Evolutionary conservation across 2,329 filamentous ascomycete genomes (phyloP), one percentile per base, ranked within the genome.

Genomic region (Colletotrichum musae): DNA sequence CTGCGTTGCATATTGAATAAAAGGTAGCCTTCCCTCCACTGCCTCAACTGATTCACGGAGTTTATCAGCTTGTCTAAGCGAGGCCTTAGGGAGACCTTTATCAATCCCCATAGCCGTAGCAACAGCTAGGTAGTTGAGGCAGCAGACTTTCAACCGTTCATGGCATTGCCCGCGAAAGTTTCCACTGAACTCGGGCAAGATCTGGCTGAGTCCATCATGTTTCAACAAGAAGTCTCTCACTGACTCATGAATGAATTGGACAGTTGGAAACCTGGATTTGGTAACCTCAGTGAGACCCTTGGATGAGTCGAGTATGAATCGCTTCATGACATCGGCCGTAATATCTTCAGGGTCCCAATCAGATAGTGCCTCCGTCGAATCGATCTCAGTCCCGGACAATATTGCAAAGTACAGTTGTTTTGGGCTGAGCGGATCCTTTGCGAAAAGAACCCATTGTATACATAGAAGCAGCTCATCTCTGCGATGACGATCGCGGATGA

Each of bases 191-290:
- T 36, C 32, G 32, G 32, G 3, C 32, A 1, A 36, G 32, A 36
- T 10, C 4, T 4, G 32, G 10, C 32, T 10, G 9, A 36, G 32
- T 36, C 32, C 32, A 36, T 2, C 3, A 10, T 12, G 32, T 36
- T 36, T 36, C 4, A 82, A 43, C 1, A 85, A 73, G 52, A 81
- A 85, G 9, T 85, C 82, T 7, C 77, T 72, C 0, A 85, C 82
- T 0, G 83, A 83, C 69, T 84, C 81, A 54, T 86, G 83, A 12
- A 85, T 85, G 71, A 86, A 87, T 69, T 86, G 85, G 4, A 86
- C 80, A 0, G 71, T 80, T n/a, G n/a, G n/a, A n/a, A n/a, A n/a
- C n/a, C n/a, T n/a, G n/a, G n/a, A n/a, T 36, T 72, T 78, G 0
- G 79, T 81, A 3, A 80, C 66, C 67, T 86, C 83, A 0, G 80